phyloP scores from a whole-genome alignment of 78 protist genomes.

The Dictyostelium citrinum region DNA sequence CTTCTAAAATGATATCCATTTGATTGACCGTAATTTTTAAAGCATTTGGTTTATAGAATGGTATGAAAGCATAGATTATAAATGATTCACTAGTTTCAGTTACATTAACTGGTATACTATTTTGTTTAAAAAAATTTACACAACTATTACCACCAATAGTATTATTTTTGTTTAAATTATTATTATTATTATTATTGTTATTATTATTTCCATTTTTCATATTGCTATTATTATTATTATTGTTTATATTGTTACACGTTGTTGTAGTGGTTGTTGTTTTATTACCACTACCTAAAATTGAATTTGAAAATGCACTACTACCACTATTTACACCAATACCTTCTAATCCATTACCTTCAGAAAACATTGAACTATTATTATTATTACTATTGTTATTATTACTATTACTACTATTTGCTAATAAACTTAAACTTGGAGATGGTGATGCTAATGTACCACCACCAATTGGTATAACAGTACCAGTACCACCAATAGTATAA shows the following conservation, averaged over 20 bases:
- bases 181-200: background rate
- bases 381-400: background rate
- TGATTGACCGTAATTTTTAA: conserved; percentile 57
- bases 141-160: background rate
- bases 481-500: background rate
- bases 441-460: background rate
- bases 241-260: background rate
- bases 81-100: conserved; percentile 27
- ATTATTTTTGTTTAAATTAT: background rate
- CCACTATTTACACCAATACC: background rate
- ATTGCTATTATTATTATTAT: background rate
- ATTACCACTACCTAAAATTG: background rate
- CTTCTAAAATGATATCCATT: conserved; percentile 68
- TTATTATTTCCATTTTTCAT: background rate
- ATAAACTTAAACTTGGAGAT: background rate
- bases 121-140: background rate
- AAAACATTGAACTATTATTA: background rate
- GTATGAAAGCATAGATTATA: conserved; percentile 65
- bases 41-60: conserved; percentile 70
- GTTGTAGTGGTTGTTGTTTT: background rate
- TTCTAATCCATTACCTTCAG: background rate
- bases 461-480: background rate
- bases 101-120: conserved; percentile 65
- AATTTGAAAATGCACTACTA: background rate
- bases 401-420: background rate